These are phyloP conservation scores for Tuber aestivum DNA, from an alignment of 495 filamentous ascomycete genomes.

Conservation along the genomic window DNA sequence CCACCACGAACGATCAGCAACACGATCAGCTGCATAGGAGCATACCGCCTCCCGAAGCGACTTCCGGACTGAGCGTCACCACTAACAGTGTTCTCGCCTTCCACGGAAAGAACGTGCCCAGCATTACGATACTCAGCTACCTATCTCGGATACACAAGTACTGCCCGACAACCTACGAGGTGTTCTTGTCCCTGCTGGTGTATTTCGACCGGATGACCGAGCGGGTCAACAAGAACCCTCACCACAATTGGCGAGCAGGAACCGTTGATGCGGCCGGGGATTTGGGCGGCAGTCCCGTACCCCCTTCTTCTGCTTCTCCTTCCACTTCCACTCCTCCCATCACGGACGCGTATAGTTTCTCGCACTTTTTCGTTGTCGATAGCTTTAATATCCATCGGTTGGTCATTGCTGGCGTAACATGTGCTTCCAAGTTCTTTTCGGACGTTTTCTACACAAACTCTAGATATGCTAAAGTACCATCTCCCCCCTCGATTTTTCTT, in stretches of 20 bases:
- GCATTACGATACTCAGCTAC: conserved; percentile 94
- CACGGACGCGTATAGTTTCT: conserved; percentile 56
- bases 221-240: conserved; percentile 64
- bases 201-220: conserved; percentile 99
- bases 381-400: conserved; percentile 98
- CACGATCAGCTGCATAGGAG: conserved; percentile 73
- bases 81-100: conserved; percentile 95
- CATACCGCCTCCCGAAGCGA: conserved; percentile 57
- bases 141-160: conserved; percentile 97
- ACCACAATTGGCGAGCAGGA: conserved; percentile 33
- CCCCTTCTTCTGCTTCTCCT: conserved; percentile 17
- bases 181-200: conserved; percentile 88
- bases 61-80: conserved; percentile 63
- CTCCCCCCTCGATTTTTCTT: no score
- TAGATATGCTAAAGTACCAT: conserved; percentile 89
- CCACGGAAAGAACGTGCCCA: conserved; percentile 96
- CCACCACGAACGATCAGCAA: conserved; percentile 89
- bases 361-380: conserved; percentile 93
- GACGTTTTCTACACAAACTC: conserved; percentile 99
- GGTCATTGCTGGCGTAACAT: conserved; percentile 95
- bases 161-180: conserved; percentile 96
- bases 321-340: conserved; percentile 13
- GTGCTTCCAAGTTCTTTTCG: conserved; percentile 99
- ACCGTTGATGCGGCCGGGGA: conserved; percentile 27
- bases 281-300: background rate